phyloP scores from a whole-genome alignment of 192 early-diverging fungal genomes.

The Coemansia sp. region DNA sequence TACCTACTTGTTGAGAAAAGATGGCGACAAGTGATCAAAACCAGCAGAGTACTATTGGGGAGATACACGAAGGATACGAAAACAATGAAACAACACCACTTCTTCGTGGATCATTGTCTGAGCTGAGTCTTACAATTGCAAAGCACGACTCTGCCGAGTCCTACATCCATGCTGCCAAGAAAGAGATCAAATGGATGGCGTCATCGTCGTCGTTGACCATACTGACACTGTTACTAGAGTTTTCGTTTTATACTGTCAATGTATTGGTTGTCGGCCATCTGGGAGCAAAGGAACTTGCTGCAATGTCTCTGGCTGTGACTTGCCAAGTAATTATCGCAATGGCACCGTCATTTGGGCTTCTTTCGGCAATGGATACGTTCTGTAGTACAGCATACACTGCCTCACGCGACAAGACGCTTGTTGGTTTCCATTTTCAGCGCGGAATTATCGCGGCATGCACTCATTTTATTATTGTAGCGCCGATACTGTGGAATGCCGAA shows the following conservation, averaged over 20 bases:
- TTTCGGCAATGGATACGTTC: slow-evolving; percentile 22
- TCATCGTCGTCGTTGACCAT: slow-evolving; percentile 25
- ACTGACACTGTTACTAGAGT: slow-evolving; percentile 5
- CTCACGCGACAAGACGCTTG: slow-evolving; percentile 12
- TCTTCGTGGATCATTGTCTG: slow-evolving; percentile 19
- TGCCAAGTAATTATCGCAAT: not conserved
- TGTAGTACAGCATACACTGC: slow-evolving; percentile 18
- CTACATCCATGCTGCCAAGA: slow-evolving; percentile 18
- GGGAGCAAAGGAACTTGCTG: slow-evolving; percentile 14
- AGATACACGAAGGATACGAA: not conserved
- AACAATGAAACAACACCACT: slow-evolving; percentile 25
- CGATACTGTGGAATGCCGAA: slow-evolving; percentile 68
- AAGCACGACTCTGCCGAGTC: slow-evolving; percentile 26
- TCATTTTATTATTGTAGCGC: slow-evolving; percentile 60
- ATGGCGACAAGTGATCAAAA: not conserved
- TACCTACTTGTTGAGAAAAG: too few species aligned
- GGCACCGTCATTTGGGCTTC: slow-evolving; percentile 2
- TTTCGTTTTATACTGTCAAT: not conserved
- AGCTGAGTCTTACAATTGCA: slow-evolving; percentile 13
- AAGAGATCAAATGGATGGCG: slow-evolving; percentile 28
- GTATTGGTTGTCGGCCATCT: slow-evolving; percentile 51
- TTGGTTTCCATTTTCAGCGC: slow-evolving; percentile 31
- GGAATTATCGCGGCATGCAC: slow-evolving; percentile 6
- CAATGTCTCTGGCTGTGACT: slow-evolving; percentile 8
- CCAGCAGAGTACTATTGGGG: not conserved